Percentiles rank a stretch among this genome's conserved stretches.
These are phyloP conservation scores for Ustilago nuda DNA, from an alignment of 1,284 basidiomycete genomes.

Conservation along the genomic window DNA sequence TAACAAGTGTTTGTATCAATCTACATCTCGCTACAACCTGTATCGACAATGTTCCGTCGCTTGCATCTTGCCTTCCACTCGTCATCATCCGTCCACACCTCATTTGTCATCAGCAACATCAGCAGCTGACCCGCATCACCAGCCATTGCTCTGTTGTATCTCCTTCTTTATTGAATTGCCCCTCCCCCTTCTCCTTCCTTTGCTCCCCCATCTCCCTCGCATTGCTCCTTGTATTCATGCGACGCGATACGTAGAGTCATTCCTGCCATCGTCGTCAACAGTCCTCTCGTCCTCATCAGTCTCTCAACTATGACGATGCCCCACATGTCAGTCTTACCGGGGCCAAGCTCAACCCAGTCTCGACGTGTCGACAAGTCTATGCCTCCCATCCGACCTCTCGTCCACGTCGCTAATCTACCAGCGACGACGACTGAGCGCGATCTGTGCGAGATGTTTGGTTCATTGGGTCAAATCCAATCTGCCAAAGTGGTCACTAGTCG, in stretches of 20 bases:
- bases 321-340: background rate
- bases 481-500: constrained; percentile 92
- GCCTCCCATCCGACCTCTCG: constrained; percentile 21
- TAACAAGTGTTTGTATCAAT: background rate
- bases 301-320: constrained; percentile 30
- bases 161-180: background rate
- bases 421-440: constrained; percentile 80
- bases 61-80: background rate
- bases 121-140: background rate
- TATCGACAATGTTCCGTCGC: background rate
- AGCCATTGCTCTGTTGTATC: background rate
- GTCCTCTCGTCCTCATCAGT: background rate
- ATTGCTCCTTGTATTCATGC: background rate
- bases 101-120: background rate
- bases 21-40: background rate
- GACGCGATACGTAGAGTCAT: background rate
- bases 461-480: constrained; percentile 92
- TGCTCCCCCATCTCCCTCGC: background rate
- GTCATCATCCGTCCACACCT: background rate
- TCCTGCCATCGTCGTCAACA: constrained; percentile 1
- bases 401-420: constrained; percentile 75
- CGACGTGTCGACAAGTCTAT: constrained; percentile 18
- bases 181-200: background rate
- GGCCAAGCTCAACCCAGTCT: constrained; percentile 11
- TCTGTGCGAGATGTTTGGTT: constrained; percentile 95